Conservation (phyloP, 208 protist genomes). For the Porcisia deanei region DNA sequence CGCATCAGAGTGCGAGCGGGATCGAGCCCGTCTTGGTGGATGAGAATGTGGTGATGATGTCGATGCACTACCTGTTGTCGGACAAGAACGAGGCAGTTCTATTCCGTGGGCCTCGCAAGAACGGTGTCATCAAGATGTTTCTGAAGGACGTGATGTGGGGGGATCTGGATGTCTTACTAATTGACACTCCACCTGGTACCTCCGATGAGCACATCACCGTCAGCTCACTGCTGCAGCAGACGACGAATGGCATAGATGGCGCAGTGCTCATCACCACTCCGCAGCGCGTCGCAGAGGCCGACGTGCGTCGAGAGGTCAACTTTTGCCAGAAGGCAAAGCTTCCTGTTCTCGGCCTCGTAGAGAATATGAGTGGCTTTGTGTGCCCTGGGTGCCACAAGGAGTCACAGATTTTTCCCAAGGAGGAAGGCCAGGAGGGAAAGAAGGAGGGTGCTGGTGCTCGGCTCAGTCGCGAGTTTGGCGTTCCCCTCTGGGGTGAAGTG, state of each 20-base stretch:
- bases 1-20: slow-evolving; percentile 90
- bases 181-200: slow-evolving; percentile 99
- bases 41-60: slow-evolving; percentile 94
- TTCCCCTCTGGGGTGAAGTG: slow-evolving; percentile 88
- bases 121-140: slow-evolving; percentile 99
- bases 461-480: slow-evolving; percentile 77
- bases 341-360: slow-evolving; percentile 97
- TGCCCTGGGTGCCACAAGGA: slow-evolving; percentile 94
- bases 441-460: slow-evolving; percentile 66
- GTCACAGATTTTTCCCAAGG: slow-evolving; percentile 93
- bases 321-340: slow-evolving; percentile 98
- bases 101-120: slow-evolving; percentile 98
- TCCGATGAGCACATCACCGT: slow-evolving; percentile 99
- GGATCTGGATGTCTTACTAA: slow-evolving; percentile 97
- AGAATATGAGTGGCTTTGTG: slow-evolving; percentile 99
- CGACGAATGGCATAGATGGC: slow-evolving; percentile 77
- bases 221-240: slow-evolving; percentile 90
- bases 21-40: slow-evolving; percentile 96
- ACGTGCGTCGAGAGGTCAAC: slow-evolving; percentile 98
- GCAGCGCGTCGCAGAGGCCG: slow-evolving; percentile 97
- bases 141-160: slow-evolving; percentile 98
- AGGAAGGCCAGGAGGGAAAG: slow-evolving; percentile 27
- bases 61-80: slow-evolving; percentile 97
- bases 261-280: slow-evolving; percentile 98
- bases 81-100: slow-evolving; percentile 98